Evolutionary conservation across 1,139 yeast species (phyloP).

Genomic region (Yamadazyma triangularis): DNA sequence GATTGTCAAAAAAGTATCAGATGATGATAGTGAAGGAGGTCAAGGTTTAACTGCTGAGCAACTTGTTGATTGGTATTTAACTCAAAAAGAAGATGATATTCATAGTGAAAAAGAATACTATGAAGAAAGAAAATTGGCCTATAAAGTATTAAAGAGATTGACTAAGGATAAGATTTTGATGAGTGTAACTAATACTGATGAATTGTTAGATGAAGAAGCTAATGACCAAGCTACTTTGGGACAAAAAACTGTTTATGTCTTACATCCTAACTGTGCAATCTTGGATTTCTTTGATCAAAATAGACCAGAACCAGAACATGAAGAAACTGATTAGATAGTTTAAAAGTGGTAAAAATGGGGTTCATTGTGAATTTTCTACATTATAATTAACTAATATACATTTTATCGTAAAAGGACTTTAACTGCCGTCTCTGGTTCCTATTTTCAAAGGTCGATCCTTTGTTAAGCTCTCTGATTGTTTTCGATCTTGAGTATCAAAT

Average conservation of each 20-base stretch:
- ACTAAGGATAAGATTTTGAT: constrained; percentile 83
- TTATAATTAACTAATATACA: no score
- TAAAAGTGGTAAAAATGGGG: no score
- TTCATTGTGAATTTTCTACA: no score
- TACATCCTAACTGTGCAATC: constrained; percentile 88
- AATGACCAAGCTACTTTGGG: constrained; percentile 10
- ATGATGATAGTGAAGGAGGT: constrained; percentile 48
- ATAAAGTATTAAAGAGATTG: constrained; percentile 76
- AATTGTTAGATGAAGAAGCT: constrained; percentile 19
- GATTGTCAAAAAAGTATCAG: constrained; percentile 66
- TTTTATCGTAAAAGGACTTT: neutral
- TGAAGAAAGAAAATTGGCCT: constrained; percentile 65
- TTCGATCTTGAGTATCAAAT: no score
- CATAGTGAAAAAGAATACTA: constrained; percentile 68
- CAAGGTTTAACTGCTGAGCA: constrained; percentile 70
- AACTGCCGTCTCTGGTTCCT: neutral
- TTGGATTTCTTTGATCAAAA: constrained; percentile 51
- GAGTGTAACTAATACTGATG: constrained; percentile 65
- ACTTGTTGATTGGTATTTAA: constrained; percentile 76
- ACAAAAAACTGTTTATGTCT: constrained; percentile 48
- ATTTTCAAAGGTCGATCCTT: neutral
- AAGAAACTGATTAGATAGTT: constrained; percentile 1
- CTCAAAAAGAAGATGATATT: constrained; percentile 68
- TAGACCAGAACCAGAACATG: constrained; percentile 15
- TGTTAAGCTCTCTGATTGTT: no score